Evolutionary conservation across 202 grass and related monocot species (phyloP), one percentile per base, ranked within the genome.

Genomic region (Brachypodium distachyon): DNA sequence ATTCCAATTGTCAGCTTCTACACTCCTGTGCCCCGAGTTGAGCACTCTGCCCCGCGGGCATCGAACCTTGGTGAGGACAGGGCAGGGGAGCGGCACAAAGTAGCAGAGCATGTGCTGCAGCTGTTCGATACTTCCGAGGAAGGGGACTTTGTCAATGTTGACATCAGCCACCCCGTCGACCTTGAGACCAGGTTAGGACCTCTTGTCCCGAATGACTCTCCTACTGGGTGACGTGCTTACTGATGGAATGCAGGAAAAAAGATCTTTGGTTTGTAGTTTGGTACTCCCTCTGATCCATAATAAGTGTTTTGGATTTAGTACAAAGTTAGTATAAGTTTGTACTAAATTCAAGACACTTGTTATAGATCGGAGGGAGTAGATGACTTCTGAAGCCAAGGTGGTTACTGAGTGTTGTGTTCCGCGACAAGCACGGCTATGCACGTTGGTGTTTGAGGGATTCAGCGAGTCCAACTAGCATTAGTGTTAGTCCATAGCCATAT

Each of bases 121-220:
- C 67, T 84, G 9, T 87, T 89, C 42, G 87, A 78, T 56, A 77
- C 81, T 32, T 87, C 87, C 72, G 68, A 89, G 77, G 84, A 79
- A 0, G 90, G 70, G 49, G 87, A 12, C 34, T 78, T 87, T 40
- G 67, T 82, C 12, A 73, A 79, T 3, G 80, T 84, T 13, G 84
- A 87, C 63, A 67, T 87, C 55, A 89, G 77, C 81, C 73, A 78
- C 14, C n/a, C n/a, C n/a, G n/a, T n/a, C n/a, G 68, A 73, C 54
- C 86, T 63, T 70, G 81, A 87, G 65, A 84, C 82, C 73, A 87
- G 81, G 87, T 93, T 72, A 78, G 80, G 73, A 25, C 58, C n/a
- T 16, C 5, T 3, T 34, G 4, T 23, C 10, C 33, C n/a, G 4
- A 63, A 17, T 1, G 4, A 2, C 12, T 29, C 12, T 29, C 29